A percentile compares a stretch with the other conserved stretches of the same genome.
Evolutionary conservation across 768 basidiomycete genomes (phyloP).

Genomic region (Candolleomyces eurysporus): DNA sequence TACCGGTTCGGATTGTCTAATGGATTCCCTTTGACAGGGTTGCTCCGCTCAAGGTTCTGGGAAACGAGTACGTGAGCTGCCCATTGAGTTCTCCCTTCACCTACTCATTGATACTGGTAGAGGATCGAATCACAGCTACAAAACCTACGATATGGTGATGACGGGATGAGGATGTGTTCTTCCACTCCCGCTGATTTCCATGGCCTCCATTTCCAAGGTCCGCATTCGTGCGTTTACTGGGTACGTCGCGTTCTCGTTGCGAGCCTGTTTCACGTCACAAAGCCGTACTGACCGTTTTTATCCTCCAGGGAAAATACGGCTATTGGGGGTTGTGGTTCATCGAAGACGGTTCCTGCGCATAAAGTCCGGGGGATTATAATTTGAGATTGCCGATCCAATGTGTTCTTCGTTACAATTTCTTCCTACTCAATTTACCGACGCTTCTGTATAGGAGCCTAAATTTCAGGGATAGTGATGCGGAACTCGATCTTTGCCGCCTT

Average conservation of each 20-base stretch:
- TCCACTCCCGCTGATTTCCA: no score
- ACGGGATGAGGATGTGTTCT: no score
- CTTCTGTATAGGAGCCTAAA: no score
- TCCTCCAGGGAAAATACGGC: neutral
- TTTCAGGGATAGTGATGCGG: no score
- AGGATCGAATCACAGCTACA: neutral
- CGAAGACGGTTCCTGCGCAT: neutral
- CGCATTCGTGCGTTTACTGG: no score
- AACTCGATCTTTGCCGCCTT: no score
- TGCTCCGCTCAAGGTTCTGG: neutral
- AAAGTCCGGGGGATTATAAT: neutral
- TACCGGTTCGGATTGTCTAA: no score
- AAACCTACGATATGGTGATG: neutral
- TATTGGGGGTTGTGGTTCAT: slow-evolving; percentile 1
- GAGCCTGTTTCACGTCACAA: neutral
- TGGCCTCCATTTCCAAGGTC: no score
- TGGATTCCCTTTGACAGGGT: neutral
- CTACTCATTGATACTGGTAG: neutral
- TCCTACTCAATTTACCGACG: no score
- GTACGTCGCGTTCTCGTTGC: neutral
- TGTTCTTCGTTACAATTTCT: no score
- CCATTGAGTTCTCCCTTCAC: neutral
- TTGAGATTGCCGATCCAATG: no score
- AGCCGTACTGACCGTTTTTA: neutral
- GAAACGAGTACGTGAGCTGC: neutral